Evolutionary conservation across 2,329 filamentous ascomycete species (phyloP).

Genomic region (Monosporascus ibericus): DNA sequence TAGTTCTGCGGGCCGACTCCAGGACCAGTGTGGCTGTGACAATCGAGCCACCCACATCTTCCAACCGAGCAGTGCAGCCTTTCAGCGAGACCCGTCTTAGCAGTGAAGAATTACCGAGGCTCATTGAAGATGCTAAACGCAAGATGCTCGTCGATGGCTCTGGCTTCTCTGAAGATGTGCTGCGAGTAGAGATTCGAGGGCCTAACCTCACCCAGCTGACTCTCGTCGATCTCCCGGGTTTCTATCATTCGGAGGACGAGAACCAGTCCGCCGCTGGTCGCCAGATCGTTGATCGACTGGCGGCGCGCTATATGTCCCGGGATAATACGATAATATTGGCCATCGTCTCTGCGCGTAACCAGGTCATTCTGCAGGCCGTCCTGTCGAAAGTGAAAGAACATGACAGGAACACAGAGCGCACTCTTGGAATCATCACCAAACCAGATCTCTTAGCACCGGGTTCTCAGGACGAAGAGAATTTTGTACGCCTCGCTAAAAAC

Average conservation of each 20-base stretch:
- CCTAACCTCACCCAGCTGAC: constrained; percentile 40
- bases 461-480: constrained; percentile 32
- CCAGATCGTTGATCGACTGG: constrained; percentile 29
- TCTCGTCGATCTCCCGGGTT: constrained; percentile 49
- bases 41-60: constrained; percentile 24
- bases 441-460: constrained; percentile 37
- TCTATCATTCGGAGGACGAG: constrained; percentile 27
- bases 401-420: constrained; percentile 39
- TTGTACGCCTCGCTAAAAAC: constrained; percentile 28
- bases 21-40: constrained; percentile 33
- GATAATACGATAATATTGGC: constrained; percentile 54
- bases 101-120: constrained; percentile 33
- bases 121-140: constrained; percentile 47
- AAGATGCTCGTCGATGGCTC: constrained; percentile 32
- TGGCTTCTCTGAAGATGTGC: constrained; percentile 38
- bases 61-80: constrained; percentile 11
- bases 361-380: constrained; percentile 47
- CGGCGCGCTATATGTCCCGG: constrained; percentile 49
- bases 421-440: constrained; percentile 53
- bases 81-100: constrained; percentile 29
- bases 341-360: constrained; percentile 42
- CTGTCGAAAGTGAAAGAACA: constrained; percentile 35
- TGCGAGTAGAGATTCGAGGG: constrained; percentile 40
- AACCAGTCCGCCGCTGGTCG: constrained; percentile 26
- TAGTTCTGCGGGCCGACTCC: constrained; percentile 41